phyloP scores from a whole-genome alignment of 768 basidiomycete genomes.

The Lentinula edodes region DNA sequence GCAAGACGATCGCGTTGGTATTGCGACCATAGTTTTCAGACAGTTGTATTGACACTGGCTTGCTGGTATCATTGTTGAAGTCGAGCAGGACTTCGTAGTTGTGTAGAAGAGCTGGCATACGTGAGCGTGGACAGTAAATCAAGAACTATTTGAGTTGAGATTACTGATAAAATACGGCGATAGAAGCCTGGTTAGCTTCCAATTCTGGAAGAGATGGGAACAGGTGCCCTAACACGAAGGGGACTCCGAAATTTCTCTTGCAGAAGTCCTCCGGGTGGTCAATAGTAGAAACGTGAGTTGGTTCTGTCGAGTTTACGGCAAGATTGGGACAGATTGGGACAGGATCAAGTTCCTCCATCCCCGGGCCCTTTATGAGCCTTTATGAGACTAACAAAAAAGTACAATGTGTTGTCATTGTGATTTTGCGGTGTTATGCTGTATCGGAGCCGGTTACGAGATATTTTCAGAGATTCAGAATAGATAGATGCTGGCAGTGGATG shows the following conservation, averaged over 20 bases:
- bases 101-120: constrained; percentile 58
- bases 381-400: neutral
- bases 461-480: neutral
- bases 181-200: constrained; percentile 8
- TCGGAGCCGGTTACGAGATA: neutral
- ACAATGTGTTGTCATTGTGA: neutral
- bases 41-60: constrained; percentile 58
- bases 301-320: constrained; percentile 23
- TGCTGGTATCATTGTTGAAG: constrained; percentile 64
- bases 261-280: constrained; percentile 15
- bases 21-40: constrained; percentile 58
- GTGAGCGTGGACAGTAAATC: constrained; percentile 22
- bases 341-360: neutral
- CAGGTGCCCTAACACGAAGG: neutral
- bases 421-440: neutral
- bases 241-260: neutral
- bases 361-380: neutral
- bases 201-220: constrained; percentile 7
- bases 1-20: constrained; percentile 45
- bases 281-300: constrained; percentile 8
- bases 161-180: constrained; percentile 11
- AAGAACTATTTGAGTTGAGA: constrained; percentile 16
- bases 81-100: constrained; percentile 61
- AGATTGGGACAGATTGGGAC: constrained; percentile 4
- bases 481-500: neutral